These are phyloP conservation scores for Zelonia costaricensis DNA, from an alignment of 208 protist genomes.

Conservation along the genomic window DNA sequence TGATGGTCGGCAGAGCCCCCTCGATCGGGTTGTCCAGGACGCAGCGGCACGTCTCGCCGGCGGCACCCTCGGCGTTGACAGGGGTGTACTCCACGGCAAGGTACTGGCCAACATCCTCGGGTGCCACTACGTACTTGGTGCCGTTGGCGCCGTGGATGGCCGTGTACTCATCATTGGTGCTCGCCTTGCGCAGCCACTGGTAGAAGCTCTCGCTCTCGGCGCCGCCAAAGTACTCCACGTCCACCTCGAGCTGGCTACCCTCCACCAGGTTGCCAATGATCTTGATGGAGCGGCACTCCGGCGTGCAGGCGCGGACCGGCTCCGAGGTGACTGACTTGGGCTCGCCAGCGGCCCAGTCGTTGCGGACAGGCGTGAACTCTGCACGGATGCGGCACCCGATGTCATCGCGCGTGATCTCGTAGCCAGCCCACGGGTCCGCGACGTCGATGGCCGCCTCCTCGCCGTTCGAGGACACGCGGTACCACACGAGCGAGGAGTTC, in stretches of 20 bases:
- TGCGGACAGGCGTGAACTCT: constrained; percentile 85
- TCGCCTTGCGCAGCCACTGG: constrained; percentile 88
- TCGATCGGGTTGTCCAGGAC: constrained; percentile 89
- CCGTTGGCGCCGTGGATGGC: constrained; percentile 80
- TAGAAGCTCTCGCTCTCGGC: constrained; percentile 87
- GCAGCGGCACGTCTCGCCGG: constrained; percentile 90
- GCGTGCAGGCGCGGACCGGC: constrained; percentile 60
- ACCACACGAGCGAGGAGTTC: constrained; percentile 85
- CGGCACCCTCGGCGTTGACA: constrained; percentile 76
- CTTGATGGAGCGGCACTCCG: constrained; percentile 89
- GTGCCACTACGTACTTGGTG: constrained; percentile 73
- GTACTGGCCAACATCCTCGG: constrained; percentile 87
- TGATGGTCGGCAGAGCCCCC: constrained; percentile 54
- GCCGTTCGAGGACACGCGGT: constrained; percentile 70
- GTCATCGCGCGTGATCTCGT: constrained; percentile 76
- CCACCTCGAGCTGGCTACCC: constrained; percentile 80
- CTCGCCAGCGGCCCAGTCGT: constrained; percentile 90
- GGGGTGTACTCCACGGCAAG: constrained; percentile 92
- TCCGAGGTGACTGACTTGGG: constrained; percentile 68
- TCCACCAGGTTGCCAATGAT: constrained; percentile 89
- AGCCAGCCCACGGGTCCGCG: constrained; percentile 80
- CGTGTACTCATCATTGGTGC: constrained; percentile 63
- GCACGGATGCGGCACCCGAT: constrained; percentile 87
- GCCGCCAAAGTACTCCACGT: constrained; percentile 86
- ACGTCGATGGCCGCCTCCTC: constrained; percentile 69